These are phyloP conservation scores for Lasiodiplodia sp. DNA, from an alignment of 2,329 filamentous ascomycete genomes.

Conservation along the genomic window DNA sequence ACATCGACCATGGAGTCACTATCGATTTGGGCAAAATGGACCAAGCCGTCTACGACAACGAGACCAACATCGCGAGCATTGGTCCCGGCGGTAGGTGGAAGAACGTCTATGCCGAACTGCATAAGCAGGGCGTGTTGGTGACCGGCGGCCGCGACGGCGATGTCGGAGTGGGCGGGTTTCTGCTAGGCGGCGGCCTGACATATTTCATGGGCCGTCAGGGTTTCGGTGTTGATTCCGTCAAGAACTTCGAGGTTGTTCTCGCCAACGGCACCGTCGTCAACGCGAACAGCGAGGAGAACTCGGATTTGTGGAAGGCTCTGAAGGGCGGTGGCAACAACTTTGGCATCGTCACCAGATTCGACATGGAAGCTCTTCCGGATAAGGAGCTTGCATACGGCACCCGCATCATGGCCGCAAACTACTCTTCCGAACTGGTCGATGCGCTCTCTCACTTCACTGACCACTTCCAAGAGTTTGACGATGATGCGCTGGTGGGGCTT, in stretches of 20 bases:
- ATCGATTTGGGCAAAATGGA: conserved; percentile 40
- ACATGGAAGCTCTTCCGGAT: conserved; percentile 31
- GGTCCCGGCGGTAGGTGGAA: conserved; percentile 39
- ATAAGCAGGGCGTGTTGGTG: conserved; percentile 35
- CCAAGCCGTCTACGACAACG: conserved; percentile 35
- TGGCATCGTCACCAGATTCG: conserved; percentile 47
- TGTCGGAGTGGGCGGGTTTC: conserved; percentile 39
- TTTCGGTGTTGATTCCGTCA: background rate
- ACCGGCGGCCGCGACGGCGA: conserved; percentile 37
- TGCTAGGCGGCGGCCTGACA: conserved; percentile 34
- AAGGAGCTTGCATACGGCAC: background rate
- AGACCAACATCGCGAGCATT: conserved; percentile 36
- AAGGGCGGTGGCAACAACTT: conserved; percentile 48
- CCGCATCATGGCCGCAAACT: background rate
- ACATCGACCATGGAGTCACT: conserved; percentile 40
- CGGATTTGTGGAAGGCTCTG: conserved; percentile 47
- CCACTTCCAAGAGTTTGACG: background rate
- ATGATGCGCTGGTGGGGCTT: background rate
- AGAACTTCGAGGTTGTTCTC: conserved; percentile 7
- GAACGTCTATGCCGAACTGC: conserved; percentile 37
- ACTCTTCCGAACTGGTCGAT: conserved; percentile 46
- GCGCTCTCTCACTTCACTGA: conserved; percentile 31
- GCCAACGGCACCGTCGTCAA: conserved; percentile 7
- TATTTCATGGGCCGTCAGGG: conserved; percentile 10
- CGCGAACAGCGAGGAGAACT: conserved; percentile 2